Evolutionary conservation across 139 green algal genomes (phyloP).

Genomic region (Chloropicon primus): DNA sequence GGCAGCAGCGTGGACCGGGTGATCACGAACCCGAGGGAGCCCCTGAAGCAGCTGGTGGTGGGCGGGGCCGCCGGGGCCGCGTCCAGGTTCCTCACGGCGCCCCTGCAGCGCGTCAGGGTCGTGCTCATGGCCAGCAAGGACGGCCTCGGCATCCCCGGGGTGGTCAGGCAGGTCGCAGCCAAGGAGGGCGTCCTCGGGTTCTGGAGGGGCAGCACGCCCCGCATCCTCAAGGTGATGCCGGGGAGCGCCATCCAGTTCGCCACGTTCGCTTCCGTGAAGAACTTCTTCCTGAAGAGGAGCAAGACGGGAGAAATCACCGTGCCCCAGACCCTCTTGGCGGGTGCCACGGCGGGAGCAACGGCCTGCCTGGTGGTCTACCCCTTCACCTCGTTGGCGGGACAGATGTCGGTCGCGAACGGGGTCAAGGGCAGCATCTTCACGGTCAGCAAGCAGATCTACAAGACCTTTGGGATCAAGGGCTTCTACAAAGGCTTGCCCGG

Average conservation of each 20-base stretch:
- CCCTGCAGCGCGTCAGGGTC: constrained; percentile 7
- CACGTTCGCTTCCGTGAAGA: constrained; percentile 5
- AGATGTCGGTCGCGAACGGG: constrained; percentile 4
- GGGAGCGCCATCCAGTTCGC: constrained; percentile 12
- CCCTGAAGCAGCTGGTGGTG: constrained; percentile 6
- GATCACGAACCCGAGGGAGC: neutral
- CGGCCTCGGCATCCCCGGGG: neutral
- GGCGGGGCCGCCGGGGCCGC: neutral
- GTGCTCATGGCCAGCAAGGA: constrained; percentile 4
- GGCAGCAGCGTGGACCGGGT: neutral
- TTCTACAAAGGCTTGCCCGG: constrained; percentile 14
- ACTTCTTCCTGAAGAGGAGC: constrained; percentile 3
- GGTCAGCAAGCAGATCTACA: neutral
- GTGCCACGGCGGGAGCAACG: no score
- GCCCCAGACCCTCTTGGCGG: neutral
- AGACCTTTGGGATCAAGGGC: neutral
- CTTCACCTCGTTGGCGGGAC: neutral
- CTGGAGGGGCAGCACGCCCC: constrained; percentile 2
- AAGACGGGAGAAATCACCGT: constrained; percentile 3
- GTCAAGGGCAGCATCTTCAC: neutral
- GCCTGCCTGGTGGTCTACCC: neutral
- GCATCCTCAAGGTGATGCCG: constrained; percentile 7
- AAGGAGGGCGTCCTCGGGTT: constrained; percentile 6
- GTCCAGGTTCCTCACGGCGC: neutral
- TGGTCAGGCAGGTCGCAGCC: neutral